Base-by-base conservation (phyloP, 768 basidiomycete species). In the Pisolithus albus region DNA sequence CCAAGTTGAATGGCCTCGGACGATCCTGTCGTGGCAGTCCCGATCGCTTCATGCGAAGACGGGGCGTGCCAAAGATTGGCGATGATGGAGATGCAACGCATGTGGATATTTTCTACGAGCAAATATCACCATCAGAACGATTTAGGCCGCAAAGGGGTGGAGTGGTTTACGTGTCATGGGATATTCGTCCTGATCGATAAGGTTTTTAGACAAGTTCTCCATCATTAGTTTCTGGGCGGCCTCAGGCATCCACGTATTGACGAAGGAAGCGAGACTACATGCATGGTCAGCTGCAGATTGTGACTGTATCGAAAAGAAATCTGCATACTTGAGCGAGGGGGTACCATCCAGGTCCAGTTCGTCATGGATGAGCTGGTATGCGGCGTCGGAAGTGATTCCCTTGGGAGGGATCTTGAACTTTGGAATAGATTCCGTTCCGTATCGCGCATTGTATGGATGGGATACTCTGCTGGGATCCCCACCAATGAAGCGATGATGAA, bases 1-100 rank as follows among this genome's bases (percentile, higher is more conserved):
- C 82, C 84, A 15, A 86, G 81, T 64, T 83, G 81, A 61, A 86
- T 85, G 4, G 84, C 84, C 65, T 86, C 84, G 4, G 79, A 83
- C 5, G 78, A 80, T 8, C 85, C 85, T 1, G 83, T 85, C 5
- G 84, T 86, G 5, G 84, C 83, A 0, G 84, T 83, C 1, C 84
- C 84, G 43, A 85, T 75, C 2, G 84, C 82, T 41, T 78, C 62
- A 47, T 74, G 69, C 15, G 69, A 60, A 34, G 75, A 72, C 23
- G 80, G 81, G 1, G 80, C 83, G 56, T 86, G 75, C 84, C 84
- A 86, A 32, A 86, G 74, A 60, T 82, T 72, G 24, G 85, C 79
- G 51, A 86, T 74, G 61, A 82, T 81, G 30, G 77, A 80, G 45
- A 79, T 56, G 56, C 69, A 74, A 44, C 73, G 72, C 4, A 72